These are phyloP conservation scores for Pestalotiopsis fici DNA, from an alignment of 2,329 filamentous ascomycete species.

Conservation along the genomic window DNA sequence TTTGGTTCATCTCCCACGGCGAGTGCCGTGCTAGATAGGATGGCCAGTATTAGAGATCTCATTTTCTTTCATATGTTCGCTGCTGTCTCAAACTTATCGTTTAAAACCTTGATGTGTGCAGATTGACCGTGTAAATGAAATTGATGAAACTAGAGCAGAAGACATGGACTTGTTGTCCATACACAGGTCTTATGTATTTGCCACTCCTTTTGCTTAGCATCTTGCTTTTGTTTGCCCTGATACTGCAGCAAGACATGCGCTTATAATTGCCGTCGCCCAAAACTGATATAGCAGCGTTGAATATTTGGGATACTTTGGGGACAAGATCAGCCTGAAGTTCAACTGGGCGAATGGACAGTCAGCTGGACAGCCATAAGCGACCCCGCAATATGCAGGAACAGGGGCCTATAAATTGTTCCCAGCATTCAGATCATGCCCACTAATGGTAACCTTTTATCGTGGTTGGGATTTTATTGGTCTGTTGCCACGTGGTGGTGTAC, in stretches of 20 bases:
- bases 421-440: background rate
- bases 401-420: background rate
- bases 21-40: background rate
- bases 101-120: no score
- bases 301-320: background rate
- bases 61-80: background rate
- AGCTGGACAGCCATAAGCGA: background rate
- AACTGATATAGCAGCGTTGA: background rate
- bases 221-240: background rate
- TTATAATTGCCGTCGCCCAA: background rate
- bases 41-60: background rate
- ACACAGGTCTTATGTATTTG: background rate
- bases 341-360: background rate
- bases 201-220: background rate
- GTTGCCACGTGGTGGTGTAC: background rate
- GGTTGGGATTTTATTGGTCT: background rate
- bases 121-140: no score
- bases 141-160: no score
- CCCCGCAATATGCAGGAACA: conserved; percentile 12
- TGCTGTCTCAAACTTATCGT: background rate
- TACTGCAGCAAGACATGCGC: background rate
- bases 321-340: background rate
- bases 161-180: no score
- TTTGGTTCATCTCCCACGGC: conserved; percentile 11
- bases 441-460: background rate